Base-by-base conservation (phyloP, 2,329 filamentous ascomycete genomes). In the Fusarium bactridioides region DNA sequence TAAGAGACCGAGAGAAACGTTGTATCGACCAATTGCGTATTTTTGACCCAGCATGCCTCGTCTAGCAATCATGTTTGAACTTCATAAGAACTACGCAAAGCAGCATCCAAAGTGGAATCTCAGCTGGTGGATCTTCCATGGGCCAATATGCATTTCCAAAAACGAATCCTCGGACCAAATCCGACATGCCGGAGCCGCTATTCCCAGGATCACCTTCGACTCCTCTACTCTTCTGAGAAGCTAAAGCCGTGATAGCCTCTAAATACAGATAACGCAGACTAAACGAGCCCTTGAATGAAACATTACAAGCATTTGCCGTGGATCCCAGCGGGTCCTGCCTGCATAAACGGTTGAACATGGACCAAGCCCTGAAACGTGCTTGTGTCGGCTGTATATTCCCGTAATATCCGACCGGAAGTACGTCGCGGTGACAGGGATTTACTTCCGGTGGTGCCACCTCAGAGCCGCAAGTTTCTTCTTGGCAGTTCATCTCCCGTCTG, bases 381-480 rank as follows among this genome's bases (percentile, higher is more conserved):
- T 40, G 2, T 2, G 12, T 25, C 35, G 50, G 43, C 7, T 3
- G 7, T 1, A 33, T 27, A 40, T 23, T 41, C 64, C 25, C 19
- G 63, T 47, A n/a, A 27, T 27, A 48, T 38, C 35, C 63, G 31
- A 23, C 57, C 41, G 43, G 47, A 37, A 41, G n/a, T 33, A 25
- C 23, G 27, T 33, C 27, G 40, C 63, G 40, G 35, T 29, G 19
- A 27, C 63, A 67, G 25, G 53, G 62, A n/a, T 47, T 10, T 21
- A 54, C 27, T 43, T 53, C 63, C 54, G n/a, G 40, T 61, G 53
- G 43, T 18, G n/a, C 31, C 21, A 25, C 5, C 11, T 4, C 21
- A 47, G 64, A 67, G 62, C 64, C 64, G 45, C 64, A 47, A 31
- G 50, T 40, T 25, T n/a, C 19, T 7, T 63, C 60, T 65, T 65